phyloP scores from a whole-genome alignment of 202 grass and related monocot species.

The Panicum hallii region DNA sequence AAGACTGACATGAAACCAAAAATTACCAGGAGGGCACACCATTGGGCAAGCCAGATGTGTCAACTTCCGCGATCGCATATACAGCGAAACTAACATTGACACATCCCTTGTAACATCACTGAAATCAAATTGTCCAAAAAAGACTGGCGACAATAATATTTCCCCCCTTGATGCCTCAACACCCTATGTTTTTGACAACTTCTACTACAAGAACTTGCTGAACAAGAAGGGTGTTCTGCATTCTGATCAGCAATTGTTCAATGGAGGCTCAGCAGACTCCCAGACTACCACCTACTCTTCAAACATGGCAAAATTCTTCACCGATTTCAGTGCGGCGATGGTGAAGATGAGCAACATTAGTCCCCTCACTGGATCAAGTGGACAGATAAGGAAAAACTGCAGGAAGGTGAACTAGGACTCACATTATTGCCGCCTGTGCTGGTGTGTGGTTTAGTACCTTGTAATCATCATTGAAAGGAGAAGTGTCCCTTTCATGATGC shows the following conservation, averaged over 20 bases:
- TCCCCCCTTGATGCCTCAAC: constrained; percentile 59
- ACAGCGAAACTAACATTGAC: constrained; percentile 61
- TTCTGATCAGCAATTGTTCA: constrained; percentile 71
- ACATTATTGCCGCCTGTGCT: not conserved
- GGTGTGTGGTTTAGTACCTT: not conserved
- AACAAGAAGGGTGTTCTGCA: constrained; percentile 64
- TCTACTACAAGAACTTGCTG: constrained; percentile 62
- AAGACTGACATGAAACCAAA: constrained; percentile 24
- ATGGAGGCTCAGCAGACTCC: constrained; percentile 59
- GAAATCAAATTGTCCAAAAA: constrained; percentile 59
- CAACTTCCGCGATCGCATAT: constrained; percentile 56
- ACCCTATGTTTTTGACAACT: constrained; percentile 54
- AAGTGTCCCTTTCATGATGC: constrained; percentile 17
- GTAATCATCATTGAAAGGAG: constrained; percentile 30
- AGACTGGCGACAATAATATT: constrained; percentile 57
- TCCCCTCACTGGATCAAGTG: constrained; percentile 58
- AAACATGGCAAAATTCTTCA: constrained; percentile 45
- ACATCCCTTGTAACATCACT: constrained; percentile 50
- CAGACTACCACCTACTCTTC: constrained; percentile 52
- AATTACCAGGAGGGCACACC: constrained; percentile 56
- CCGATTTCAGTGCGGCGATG: constrained; percentile 61
- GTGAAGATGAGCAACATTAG: constrained; percentile 70
- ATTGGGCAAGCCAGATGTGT: constrained; percentile 68
- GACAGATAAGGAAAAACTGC: constrained; percentile 64
- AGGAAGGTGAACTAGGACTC: constrained; percentile 52